These are phyloP conservation scores for Pyrrhoderma noxium DNA, from an alignment of 1,284 basidiomycete species.

Conservation along the genomic window DNA sequence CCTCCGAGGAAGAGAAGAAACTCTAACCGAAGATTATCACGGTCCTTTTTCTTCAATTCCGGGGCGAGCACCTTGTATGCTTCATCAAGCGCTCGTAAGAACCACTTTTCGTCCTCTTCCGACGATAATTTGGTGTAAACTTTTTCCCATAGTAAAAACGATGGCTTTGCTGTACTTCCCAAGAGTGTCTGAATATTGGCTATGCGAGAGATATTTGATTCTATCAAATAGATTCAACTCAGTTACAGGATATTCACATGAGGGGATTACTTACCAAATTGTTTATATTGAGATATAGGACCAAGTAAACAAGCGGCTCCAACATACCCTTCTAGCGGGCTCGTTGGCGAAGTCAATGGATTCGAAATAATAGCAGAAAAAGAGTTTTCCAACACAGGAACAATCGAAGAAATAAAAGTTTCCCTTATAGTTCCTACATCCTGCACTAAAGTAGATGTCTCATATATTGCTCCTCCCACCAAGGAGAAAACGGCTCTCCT, in stretches of 20 bases:
- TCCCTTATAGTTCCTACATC: conserved; percentile 31
- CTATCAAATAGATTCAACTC: conserved; percentile 22
- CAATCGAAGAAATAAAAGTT: conserved; percentile 45
- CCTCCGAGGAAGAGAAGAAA: neutral
- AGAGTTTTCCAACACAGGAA: conserved; percentile 59
- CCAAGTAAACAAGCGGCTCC: conserved; percentile 59
- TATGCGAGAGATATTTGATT: conserved; percentile 31
- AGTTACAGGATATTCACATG: conserved; percentile 10
- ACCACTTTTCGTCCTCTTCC: conserved; percentile 68
- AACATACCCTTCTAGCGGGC: conserved; percentile 80
- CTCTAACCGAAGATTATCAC: conserved; percentile 50
- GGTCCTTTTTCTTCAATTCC: conserved; percentile 52
- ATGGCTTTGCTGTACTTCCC: conserved; percentile 54
- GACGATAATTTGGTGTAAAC: conserved; percentile 69
- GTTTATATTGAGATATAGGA: conserved; percentile 41
- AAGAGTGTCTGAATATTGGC: conserved; percentile 38
- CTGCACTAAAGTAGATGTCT: conserved; percentile 29
- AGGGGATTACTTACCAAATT: conserved; percentile 45
- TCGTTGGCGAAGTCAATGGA: conserved; percentile 49
- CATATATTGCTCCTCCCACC: conserved; percentile 22
- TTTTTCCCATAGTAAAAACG: conserved; percentile 83
- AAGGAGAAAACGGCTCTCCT: conserved; percentile 32
- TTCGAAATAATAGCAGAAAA: conserved; percentile 60
- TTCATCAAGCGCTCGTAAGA: conserved; percentile 60
- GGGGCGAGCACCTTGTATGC: conserved; percentile 43